Evolutionary conservation across 148 eudicot species (phyloP).

Genomic region (Nyssa sinensis): DNA sequence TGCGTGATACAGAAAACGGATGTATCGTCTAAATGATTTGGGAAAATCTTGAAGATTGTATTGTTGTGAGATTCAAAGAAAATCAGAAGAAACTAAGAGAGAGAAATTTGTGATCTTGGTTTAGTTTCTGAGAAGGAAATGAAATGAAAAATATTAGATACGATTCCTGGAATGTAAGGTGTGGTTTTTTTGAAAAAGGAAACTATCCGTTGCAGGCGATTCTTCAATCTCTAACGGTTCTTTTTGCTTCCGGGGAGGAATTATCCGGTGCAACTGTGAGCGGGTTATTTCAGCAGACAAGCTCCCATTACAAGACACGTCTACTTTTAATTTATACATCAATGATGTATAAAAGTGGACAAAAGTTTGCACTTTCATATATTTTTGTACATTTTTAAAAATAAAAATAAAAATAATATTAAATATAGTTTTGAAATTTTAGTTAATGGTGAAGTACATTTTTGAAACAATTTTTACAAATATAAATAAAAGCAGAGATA

Average conservation of each 20-base stretch:
- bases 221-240: conserved; percentile 39
- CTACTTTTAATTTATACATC: no score
- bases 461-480: no score
- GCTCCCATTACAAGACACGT: background rate
- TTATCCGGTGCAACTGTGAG: background rate
- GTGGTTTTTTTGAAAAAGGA: background rate
- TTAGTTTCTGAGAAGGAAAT: background rate
- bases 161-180: background rate
- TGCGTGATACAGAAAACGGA: background rate
- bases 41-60: background rate
- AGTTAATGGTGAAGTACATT: no score
- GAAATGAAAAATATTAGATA: background rate
- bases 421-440: no score
- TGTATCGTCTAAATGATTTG: background rate
- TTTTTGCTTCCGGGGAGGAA: conserved; percentile 11
- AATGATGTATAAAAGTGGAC: no score
- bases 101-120: background rate
- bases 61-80: background rate
- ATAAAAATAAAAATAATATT: no score
- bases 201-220: conserved; percentile 53
- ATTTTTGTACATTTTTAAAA: no score
- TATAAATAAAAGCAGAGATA: no score
- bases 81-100: background rate
- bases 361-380: no score
- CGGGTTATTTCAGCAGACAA: background rate